Evolutionary conservation across 345 rosid species (phyloP).

Genomic region (Leavenworthia alabamica): DNA sequence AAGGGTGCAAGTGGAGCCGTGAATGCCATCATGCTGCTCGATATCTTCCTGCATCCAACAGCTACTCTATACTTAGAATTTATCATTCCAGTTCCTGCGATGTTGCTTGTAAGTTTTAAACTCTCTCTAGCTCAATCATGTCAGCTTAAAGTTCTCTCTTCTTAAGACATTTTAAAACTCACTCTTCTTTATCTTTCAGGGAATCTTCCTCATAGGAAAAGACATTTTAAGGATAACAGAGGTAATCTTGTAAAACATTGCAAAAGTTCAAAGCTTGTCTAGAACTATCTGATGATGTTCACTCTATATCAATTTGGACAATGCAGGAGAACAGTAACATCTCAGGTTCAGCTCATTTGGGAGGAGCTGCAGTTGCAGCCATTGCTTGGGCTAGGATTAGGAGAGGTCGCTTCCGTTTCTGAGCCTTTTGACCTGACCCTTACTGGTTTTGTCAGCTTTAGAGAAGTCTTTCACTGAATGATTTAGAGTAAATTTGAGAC

Average conservation of each 20-base stretch:
- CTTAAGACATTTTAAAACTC: not conserved
- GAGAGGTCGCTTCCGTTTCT: constrained; percentile 47
- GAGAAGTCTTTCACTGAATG: constrained; percentile 10
- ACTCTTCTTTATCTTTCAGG: constrained; percentile 37
- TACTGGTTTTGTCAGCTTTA: constrained; percentile 9
- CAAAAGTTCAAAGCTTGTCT: constrained; percentile 5
- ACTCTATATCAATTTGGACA: not conserved
- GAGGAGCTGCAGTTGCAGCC: constrained; percentile 92
- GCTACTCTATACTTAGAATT: constrained; percentile 62
- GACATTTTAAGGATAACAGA: constrained; percentile 59
- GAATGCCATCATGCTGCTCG: constrained; percentile 82
- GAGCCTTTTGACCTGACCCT: not conserved
- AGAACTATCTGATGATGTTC: not conserved
- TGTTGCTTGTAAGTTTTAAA: constrained; percentile 50
- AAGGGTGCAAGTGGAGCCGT: constrained; percentile 96
- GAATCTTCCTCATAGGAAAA: constrained; percentile 65
- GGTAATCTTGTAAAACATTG: constrained; percentile 30
- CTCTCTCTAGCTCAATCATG: not conserved
- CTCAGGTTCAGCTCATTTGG: constrained; percentile 86
- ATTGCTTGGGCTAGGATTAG: constrained; percentile 61
- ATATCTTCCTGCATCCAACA: constrained; percentile 72
- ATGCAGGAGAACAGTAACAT: constrained; percentile 68
- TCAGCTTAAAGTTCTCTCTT: not conserved
- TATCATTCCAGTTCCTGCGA: constrained; percentile 81
- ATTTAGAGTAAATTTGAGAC: not conserved